A percentile compares a stretch with the other conserved stretches of the same genome.
phyloP scores from a whole-genome alignment of 768 basidiomycete genomes.

The Mycena filopes region DNA sequence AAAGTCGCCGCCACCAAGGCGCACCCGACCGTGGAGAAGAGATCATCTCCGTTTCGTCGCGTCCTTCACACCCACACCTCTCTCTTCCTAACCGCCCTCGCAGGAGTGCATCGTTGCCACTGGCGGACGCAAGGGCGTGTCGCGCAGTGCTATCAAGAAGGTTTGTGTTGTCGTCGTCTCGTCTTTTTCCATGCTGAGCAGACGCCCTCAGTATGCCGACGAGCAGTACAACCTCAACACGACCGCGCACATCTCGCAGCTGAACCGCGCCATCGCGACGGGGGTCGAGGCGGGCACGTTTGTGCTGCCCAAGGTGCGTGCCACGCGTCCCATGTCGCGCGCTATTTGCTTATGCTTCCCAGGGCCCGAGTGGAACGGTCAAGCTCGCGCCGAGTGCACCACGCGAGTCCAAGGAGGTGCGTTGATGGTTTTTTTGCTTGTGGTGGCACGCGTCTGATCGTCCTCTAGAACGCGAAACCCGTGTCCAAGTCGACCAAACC shows the following conservation, averaged over 20 bases:
- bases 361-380: conserved; percentile 67
- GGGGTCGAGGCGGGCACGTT: conserved; percentile 66
- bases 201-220: conserved; percentile 74
- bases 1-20: conserved; percentile 33
- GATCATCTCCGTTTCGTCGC: conserved; percentile 59
- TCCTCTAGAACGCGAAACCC: conserved; percentile 17
- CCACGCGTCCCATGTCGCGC: neutral
- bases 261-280: conserved; percentile 77
- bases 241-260: conserved; percentile 72
- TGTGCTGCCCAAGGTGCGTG: conserved; percentile 44
- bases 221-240: conserved; percentile 81
- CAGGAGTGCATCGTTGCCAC: conserved; percentile 79
- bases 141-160: conserved; percentile 85
- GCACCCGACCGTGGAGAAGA: conserved; percentile 68
- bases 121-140: conserved; percentile 70
- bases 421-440: neutral
- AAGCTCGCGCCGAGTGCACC: conserved; percentile 66
- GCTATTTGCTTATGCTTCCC: neutral
- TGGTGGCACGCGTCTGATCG: neutral
- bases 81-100: neutral
- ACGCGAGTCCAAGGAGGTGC: conserved; percentile 22
- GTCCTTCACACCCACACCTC: neutral
- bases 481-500: conserved; percentile 4
- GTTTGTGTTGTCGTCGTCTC: conserved; percentile 48
- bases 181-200: conserved; percentile 25